Evolutionary conservation across 352 stramenopile genomes (phyloP), one percentile per base, ranked within the genome.

Genomic region (Phytopythium oedochilum): DNA sequence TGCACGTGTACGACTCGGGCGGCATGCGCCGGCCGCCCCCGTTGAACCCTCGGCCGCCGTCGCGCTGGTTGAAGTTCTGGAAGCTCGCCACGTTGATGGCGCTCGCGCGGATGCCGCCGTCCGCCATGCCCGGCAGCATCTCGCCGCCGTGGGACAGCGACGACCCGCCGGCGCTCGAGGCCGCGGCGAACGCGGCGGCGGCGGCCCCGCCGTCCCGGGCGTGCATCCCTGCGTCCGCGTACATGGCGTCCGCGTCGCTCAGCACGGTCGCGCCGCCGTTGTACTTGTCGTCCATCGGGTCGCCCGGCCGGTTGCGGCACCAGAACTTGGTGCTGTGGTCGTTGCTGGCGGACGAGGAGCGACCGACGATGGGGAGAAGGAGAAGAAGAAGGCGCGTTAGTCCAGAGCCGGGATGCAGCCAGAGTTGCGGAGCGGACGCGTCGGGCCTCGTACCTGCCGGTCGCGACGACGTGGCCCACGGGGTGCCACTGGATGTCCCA

Each of bases 401-500:
- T n/a, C n/a, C n/a, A n/a, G n/a, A n/a, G n/a, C n/a, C n/a, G n/a
- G n/a, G n/a, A n/a, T n/a, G n/a, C n/a, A n/a, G n/a, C n/a, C n/a
- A n/a, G n/a, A n/a, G n/a, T n/a, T n/a, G n/a, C n/a, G n/a, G n/a
- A n/a, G n/a, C n/a, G n/a, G n/a, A n/a, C n/a, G n/a, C n/a, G n/a
- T n/a, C n/a, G n/a, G n/a, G n/a, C n/a, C n/a, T 36, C 35, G 54
- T 34, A 84, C 75, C 78, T 97, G 50, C 92, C 97, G 12, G 93
- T 98, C 3, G 95, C 96, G 18, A 99, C 73, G 28, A 98, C 85
- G 59, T 99, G 96, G 28, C 97, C 96, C 20, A 96, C 87, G 10
- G 97, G 97, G 73, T 99, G 96, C 96, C 96, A 99, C 66, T 98
- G 92, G 65, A 99, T 96, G 68, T 98, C 93, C 96, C 96, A 99